phyloP scores from a whole-genome alignment of 306 rosid species.

The Acacia crassicarpa region DNA sequence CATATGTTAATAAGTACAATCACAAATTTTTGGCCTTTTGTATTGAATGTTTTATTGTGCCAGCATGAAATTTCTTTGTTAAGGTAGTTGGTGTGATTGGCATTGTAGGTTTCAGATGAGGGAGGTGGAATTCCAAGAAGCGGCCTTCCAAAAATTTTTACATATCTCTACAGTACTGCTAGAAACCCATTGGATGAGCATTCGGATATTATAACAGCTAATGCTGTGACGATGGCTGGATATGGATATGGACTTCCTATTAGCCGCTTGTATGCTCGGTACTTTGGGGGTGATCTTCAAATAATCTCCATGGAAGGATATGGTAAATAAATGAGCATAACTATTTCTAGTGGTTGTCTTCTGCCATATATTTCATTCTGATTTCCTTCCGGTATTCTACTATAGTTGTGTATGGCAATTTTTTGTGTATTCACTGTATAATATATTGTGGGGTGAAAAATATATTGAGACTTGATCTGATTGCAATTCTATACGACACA shows the following conservation, averaged over 20 bases:
- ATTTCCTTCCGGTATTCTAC: neutral
- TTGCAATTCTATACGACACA: neutral
- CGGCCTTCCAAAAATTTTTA: constrained; percentile 64
- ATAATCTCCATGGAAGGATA: constrained; percentile 87
- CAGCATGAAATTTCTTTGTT: neutral
- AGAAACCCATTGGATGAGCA: constrained; percentile 59
- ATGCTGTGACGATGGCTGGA: constrained; percentile 72
- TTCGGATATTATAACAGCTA: constrained; percentile 45
- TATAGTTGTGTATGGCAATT: neutral
- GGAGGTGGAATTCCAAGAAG: constrained; percentile 78
- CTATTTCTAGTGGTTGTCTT: neutral
- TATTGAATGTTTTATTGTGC: neutral
- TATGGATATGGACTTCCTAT: constrained; percentile 81
- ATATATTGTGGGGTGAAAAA: neutral
- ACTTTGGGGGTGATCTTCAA: constrained; percentile 84
- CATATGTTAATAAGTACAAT: neutral
- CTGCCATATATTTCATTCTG: neutral
- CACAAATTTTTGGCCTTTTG: neutral
- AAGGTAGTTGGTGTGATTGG: constrained; percentile 29
- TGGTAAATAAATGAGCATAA: constrained; percentile 44
- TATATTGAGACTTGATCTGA: neutral
- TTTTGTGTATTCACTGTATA: neutral
- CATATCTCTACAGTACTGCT: constrained; percentile 82
- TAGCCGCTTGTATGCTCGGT: constrained; percentile 73
- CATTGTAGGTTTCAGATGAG: constrained; percentile 69